Base-by-base conservation (phyloP, 495 filamentous ascomycete genomes). In the Neurospora sp. region DNA sequence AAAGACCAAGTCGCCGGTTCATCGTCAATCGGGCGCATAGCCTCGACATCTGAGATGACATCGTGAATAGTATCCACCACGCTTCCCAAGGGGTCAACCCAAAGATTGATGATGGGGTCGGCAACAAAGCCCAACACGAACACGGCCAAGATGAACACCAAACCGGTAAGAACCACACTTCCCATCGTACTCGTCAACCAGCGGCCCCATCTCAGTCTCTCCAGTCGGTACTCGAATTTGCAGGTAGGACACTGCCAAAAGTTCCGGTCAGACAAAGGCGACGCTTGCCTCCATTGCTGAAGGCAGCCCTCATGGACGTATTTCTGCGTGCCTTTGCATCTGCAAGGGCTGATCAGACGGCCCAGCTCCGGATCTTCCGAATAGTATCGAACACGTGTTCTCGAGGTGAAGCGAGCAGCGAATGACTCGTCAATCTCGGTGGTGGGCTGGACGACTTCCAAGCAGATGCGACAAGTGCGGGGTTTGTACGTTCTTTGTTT, bases 281-380 rank as follows among this genome's bases (percentile, higher is more conserved):
- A 89, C 10, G 91, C 85, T 69, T 90, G 85, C 73, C 96, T 90
- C 96, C 96, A 98, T 40, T 86, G 82, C 78, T 94, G 90, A 22
- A 99, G 85, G 80, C 96, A 99, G n/a, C 89, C 92, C 79, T 97
- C 93, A 80, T 99, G 96, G 41, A 98, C 94, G 84, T 97, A 98
- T 82, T 91, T 91, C 72, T 94, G 92, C 16, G 91, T 92, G 70
- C 96, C 96, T 82, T 92, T 95, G 84, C 96, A 99, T 81, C 90
- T 89, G 85, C 96, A 99, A 5, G 96, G 96, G 38, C 92, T 90
- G 69, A 99, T 86, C n/a, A 99, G 84, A 6, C 93, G 90, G 45
- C 93, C 94, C 41, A 87, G 83, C 71, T 91, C 88, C n/a, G 90
- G 88, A 75, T 90, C 93, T 69, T 87, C 84, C 2, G 93, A 95